These are phyloP conservation scores for Gyrodon lividus DNA, from an alignment of 768 basidiomycete genomes.

Conservation along the genomic window DNA sequence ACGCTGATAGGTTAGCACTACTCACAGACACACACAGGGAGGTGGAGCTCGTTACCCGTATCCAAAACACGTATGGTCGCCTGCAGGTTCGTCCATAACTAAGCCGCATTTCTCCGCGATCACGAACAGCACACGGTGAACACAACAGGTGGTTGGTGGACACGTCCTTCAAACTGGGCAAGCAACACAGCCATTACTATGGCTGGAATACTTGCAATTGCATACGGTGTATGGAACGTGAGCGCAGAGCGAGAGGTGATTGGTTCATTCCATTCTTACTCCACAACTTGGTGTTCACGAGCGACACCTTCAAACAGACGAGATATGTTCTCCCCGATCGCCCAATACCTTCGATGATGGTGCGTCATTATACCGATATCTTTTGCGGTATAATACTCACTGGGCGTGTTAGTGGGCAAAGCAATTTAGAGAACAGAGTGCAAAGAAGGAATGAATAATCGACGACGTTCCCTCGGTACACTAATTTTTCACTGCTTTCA, in stretches of 20 bases:
- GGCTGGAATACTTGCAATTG: conserved; percentile 63
- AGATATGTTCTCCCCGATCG: conserved; percentile 59
- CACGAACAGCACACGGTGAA: conserved; percentile 1
- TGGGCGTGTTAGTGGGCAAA: conserved; percentile 44
- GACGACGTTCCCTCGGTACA: conserved; percentile 1
- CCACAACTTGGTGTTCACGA: conserved; percentile 4
- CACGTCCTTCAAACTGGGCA: conserved; percentile 86
- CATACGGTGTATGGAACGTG: conserved; percentile 66
- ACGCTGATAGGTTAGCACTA: background rate
- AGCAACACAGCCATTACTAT: conserved; percentile 76
- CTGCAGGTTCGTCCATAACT: conserved; percentile 58
- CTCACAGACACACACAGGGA: conserved; percentile 46
- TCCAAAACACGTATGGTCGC: conserved; percentile 94
- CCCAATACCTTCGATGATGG: conserved; percentile 79
- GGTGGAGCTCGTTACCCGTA: conserved; percentile 88
- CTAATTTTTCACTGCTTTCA: too few relatives aligned
- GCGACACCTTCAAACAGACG: conserved; percentile 38
- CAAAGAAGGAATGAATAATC: conserved; percentile 12
- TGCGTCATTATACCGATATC: conserved; percentile 34
- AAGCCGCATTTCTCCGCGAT: conserved; percentile 1
- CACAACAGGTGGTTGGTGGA: conserved; percentile 89
- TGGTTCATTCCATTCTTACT: background rate
- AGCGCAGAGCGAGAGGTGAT: conserved; percentile 82
- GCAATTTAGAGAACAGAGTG: conserved; percentile 40
- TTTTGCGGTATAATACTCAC: conserved; percentile 4